Base-by-base conservation (phyloP, 2,329 filamentous ascomycete species). In the Penicillium brasilianum region DNA sequence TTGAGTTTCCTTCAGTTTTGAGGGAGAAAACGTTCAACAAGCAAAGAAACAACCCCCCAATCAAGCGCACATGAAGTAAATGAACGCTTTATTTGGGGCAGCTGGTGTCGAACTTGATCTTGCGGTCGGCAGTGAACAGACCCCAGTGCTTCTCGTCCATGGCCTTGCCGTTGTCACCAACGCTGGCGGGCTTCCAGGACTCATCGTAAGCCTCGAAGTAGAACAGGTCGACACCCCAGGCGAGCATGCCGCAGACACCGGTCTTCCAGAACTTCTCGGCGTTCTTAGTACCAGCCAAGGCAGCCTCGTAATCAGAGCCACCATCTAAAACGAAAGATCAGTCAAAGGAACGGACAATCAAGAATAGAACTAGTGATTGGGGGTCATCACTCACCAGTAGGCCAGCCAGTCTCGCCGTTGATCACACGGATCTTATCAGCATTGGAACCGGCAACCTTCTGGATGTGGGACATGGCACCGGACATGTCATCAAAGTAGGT, bases 161-260 rank as follows among this genome's bases (percentile, higher is more conserved):
- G 11, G 79, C 76, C 66, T 83, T 76, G 65, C 88, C 88, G 70
- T 88, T 86, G 72, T 89, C 83, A 69, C 89, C 88, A 62, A 83
- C 77, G 66, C 83, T 85, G 48, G 81, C 75, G 57, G 88, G 87
- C 84, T 91, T 91, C 86, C 87, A 90, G 61, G 84, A 80, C 84
- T 91, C 89, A 69, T 90, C 88, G 68, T 89, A 90, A 46, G 88
- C 88, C 81, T 91, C 88, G 68, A 91, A 91, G 78, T 85, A 89
- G 79, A 91, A 91, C 58, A 87, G 85, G 69, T 90, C 89, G 65
- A 87, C 82, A 62, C 86, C 87, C 86, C 87, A 90, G 64, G 81
- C 81, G 37, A 90, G 77, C 71, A 89, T 83, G 55, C 83, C 83
- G 75, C 89, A 91, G 70, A 90, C 83, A 65, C 83, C 86, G 49